Conservation (phyloP, 805 yeast genomes). For the Kluyveromyces starmeri region DNA sequence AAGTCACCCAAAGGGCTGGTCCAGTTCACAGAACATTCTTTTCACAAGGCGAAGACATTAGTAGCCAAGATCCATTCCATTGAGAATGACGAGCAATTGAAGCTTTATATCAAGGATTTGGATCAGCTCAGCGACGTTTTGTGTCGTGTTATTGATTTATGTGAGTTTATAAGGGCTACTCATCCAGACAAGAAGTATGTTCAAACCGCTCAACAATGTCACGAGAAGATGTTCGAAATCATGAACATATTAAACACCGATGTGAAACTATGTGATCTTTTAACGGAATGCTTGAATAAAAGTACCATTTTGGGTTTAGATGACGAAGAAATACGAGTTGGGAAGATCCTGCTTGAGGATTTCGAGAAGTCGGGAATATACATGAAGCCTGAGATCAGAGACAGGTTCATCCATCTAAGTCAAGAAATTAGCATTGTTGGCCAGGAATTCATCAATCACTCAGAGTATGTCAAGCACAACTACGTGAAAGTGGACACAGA, state of each 20-base stretch:
- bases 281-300: constrained; percentile 43
- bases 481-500: constrained; percentile 19
- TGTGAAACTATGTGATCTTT: constrained; percentile 53
- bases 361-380: constrained; percentile 86
- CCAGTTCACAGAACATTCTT: constrained; percentile 55
- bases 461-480: constrained; percentile 14
- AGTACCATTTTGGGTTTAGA: constrained; percentile 36
- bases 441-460: constrained; percentile 48
- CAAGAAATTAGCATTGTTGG: constrained; percentile 76
- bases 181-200: constrained; percentile 72
- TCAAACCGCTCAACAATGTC: constrained; percentile 77
- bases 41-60: constrained; percentile 54
- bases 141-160: constrained; percentile 88
- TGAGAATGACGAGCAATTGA: constrained; percentile 35
- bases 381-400: constrained; percentile 56
- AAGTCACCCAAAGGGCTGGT: constrained; percentile 62
- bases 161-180: constrained; percentile 82
- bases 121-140: constrained; percentile 82
- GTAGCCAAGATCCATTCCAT: constrained; percentile 47
- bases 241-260: constrained; percentile 90
- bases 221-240: constrained; percentile 81
- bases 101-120: constrained; percentile 49
- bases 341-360: constrained; percentile 68
- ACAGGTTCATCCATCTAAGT: constrained; percentile 66
- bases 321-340: constrained; percentile 75